Conservation (phyloP, 2,329 filamentous ascomycete genomes). For the Pseudogymnoascus sp. region DNA sequence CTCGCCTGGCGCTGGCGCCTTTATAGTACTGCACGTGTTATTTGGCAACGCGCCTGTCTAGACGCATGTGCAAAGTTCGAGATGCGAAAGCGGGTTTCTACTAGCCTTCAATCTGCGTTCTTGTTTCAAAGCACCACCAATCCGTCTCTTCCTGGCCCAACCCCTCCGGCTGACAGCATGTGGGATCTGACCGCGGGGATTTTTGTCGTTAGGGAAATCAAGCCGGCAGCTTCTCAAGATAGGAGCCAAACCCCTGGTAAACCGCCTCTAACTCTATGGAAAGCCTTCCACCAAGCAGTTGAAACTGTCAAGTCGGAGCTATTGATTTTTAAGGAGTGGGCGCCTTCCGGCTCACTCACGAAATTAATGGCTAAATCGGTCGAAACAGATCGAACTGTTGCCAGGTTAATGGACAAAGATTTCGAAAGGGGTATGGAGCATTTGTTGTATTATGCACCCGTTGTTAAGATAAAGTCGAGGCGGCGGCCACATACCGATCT, state of each 20-base stretch:
- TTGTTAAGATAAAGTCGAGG: not conserved
- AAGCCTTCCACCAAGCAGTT: not conserved
- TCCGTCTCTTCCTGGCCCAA: not conserved
- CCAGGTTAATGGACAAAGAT: not conserved
- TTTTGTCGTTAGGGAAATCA: not conserved
- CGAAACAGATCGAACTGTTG: not conserved
- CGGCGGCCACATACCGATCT: not conserved
- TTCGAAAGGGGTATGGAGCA: not conserved
- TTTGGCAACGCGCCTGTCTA: slow-evolving; percentile 7
- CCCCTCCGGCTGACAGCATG: not conserved
- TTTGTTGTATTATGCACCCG: not conserved
- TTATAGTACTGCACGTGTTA: slow-evolving; percentile 1
- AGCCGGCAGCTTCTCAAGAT: not conserved
- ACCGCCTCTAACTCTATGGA: not conserved
- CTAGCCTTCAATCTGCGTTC: not conserved
- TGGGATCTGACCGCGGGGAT: not conserved
- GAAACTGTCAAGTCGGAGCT: not conserved
- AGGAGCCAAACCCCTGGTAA: not conserved
- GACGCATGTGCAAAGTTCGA: not conserved
- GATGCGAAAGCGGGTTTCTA: not conserved
- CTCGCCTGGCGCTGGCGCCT: not conserved
- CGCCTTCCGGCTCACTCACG: not conserved
- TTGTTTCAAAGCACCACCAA: not conserved
- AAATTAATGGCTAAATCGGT: not conserved
- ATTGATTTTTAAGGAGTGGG: not conserved